Evolutionary conservation across 176 grass and related monocot species (phyloP), one percentile per base, ranked within the genome.

Genomic region (Thalia dealbata): DNA sequence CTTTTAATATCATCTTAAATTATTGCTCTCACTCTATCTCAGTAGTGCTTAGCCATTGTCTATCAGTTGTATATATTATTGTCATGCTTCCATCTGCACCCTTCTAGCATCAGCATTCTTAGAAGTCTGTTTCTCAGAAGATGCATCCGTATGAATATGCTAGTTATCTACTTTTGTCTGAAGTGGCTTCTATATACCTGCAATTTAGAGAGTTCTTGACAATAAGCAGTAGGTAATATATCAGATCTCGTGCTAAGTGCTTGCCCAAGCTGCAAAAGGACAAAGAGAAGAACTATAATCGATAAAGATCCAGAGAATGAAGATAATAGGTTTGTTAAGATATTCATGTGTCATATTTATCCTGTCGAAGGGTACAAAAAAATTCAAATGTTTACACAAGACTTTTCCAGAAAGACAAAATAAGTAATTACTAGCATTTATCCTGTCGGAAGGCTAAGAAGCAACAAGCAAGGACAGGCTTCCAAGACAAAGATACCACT

Each of bases 191-290:
- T 43, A 68, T 79, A 77, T 82, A 97, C 89, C 89, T 97, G 93
- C 78, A 97, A 67, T 61, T 90, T 90, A 35, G 89, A 87, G 68
- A 97, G 93, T 75, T 97, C 89, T 81, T 88, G 83, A 76, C 93
- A 97, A 78, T 97, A 97, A 50, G 85, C 85, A 78, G 62, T 86
- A 12, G 93, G 87, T 70, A 97, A 82, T 71, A 97, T 97, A 86
- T 97, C 93, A 66, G 87, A 64, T 24, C 81, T 81, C 29, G 93
- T 97, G 85, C 93, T 97, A 74, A 97, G 78, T 81, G 93, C 93
- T 64, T 97, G 93, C 50, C 93, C 93, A 64, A 97, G 87, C 89
- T 97, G 76, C 42, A 77, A 77, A 21, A 2, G 70, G 50, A 4
- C n/a, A 72, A 73, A 74, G 52, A 50, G 78, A 48, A 44, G 21